phyloP scores from a whole-genome alignment of 192 early-diverging fungal genomes.

The Kappamyces sp. region DNA sequence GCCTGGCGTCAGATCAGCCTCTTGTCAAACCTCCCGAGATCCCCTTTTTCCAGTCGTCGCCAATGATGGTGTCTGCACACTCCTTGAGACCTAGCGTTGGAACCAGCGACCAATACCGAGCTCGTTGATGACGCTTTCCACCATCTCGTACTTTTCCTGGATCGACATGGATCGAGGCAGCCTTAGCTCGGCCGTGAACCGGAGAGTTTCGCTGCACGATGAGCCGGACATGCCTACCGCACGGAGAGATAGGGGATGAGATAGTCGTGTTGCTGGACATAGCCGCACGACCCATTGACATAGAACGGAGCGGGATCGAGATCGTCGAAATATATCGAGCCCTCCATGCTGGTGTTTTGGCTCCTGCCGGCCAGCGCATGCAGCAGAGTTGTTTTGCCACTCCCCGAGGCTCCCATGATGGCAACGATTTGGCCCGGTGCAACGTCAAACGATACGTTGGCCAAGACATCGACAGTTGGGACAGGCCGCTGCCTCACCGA shows the following conservation, averaged over 20 bases:
- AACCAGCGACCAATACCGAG: conserved; percentile 1
- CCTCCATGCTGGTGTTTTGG: conserved; percentile 50
- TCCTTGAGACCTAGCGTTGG: conserved; percentile 25
- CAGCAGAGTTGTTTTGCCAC: conserved; percentile 41
- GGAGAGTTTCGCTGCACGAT: conserved; percentile 64
- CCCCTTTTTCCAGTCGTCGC: conserved; percentile 40
- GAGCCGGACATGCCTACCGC: conserved; percentile 44
- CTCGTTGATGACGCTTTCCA: conserved; percentile 37
- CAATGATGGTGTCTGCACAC: conserved; percentile 38
- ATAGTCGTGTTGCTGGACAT: conserved; percentile 41
- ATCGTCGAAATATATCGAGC: conserved; percentile 76
- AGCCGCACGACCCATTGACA: conserved; percentile 26
- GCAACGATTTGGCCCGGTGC: conserved; percentile 33
- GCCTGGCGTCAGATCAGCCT: not conserved
- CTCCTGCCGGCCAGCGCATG: conserved; percentile 56
- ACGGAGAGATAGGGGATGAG: conserved; percentile 46
- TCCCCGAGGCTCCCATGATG: conserved; percentile 35
- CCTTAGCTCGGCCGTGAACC: conserved; percentile 63
- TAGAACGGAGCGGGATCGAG: conserved; percentile 33
- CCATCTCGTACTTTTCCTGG: conserved; percentile 24
- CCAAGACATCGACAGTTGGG: not conserved
- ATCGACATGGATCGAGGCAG: conserved; percentile 38
- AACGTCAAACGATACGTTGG: conserved; percentile 18
- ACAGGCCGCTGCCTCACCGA: not conserved
- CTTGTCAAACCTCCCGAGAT: conserved; percentile 60